These are phyloP conservation scores for Dothideomycetes sp. DNA, from an alignment of 2,329 filamentous ascomycete species.

Conservation along the genomic window DNA sequence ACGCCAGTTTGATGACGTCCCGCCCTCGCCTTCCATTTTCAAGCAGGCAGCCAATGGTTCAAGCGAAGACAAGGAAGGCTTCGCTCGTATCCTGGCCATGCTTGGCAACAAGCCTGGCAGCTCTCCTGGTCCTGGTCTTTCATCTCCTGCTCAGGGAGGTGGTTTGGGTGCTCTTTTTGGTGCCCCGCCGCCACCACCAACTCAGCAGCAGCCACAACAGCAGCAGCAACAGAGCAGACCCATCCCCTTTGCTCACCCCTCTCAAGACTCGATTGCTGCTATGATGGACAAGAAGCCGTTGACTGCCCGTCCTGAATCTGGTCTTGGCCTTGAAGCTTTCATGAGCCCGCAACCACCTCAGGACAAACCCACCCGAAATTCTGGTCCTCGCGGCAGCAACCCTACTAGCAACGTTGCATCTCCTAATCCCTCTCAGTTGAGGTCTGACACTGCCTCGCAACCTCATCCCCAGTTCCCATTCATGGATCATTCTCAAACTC, in stretches of 20 bases:
- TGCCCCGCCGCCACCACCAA: conserved; percentile 6
- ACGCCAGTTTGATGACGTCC: conserved; percentile 11
- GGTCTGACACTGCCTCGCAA: conserved; percentile 3
- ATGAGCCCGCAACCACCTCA: conserved; percentile 1
- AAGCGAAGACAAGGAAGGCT: conserved; percentile 73
- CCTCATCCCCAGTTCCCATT: conserved; percentile 7
- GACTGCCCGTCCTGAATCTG: conserved; percentile 5
- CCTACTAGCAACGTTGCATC: conserved; percentile 6
- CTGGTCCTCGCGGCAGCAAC: neutral
- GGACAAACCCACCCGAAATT: neutral
- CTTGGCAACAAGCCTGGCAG: conserved; percentile 49
- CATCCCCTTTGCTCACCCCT: neutral
- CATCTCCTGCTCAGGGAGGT: conserved; percentile 10
- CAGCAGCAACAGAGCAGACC: conserved; percentile 9
- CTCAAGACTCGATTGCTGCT: conserved; percentile 6
- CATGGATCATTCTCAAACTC: conserved; percentile 6
- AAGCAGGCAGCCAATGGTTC: conserved; percentile 24
- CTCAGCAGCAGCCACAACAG: conserved; percentile 8
- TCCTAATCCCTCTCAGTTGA: conserved; percentile 3
- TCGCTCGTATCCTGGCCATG: conserved; percentile 72
- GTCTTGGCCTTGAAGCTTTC: conserved; percentile 3
- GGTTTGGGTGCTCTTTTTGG: neutral
- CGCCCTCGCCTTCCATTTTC: conserved; percentile 9
- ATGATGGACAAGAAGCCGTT: conserved; percentile 7
- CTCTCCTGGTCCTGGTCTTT: conserved; percentile 20